Percentiles rank a stretch among this genome's conserved stretches.
These are phyloP conservation scores for Phanerodontia chrysosporium DNA, from an alignment of 768 basidiomycete species.

Conservation along the genomic window DNA sequence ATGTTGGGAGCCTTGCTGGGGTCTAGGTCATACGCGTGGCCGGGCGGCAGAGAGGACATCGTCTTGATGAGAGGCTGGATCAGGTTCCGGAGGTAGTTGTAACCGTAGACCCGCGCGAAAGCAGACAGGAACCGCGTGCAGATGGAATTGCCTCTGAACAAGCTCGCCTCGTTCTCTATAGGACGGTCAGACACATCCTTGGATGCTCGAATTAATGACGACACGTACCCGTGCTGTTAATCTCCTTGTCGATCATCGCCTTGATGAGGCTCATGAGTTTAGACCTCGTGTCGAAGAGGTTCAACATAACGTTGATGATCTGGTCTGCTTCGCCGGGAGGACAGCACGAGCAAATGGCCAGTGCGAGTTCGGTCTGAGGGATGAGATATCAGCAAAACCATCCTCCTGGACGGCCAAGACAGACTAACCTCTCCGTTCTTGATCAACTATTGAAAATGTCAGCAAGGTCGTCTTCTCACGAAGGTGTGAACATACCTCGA, in stretches of 20 bases:
- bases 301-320: conserved; percentile 81
- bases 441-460: conserved; percentile 47
- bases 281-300: conserved; percentile 77
- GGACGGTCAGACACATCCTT: neutral
- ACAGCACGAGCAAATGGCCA: conserved; percentile 87
- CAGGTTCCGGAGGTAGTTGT: conserved; percentile 81
- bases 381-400: neutral
- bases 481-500: conserved; percentile 33
- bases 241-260: conserved; percentile 81
- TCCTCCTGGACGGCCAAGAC: neutral
- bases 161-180: conserved; percentile 71
- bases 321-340: conserved; percentile 76
- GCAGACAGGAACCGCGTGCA: conserved; percentile 83
- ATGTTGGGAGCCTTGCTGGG: conserved; percentile 54
- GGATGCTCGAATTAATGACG: conserved; percentile 4
- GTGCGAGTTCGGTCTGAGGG: conserved; percentile 64
- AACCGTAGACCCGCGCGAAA: conserved; percentile 87
- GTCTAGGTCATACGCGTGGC: conserved; percentile 76
- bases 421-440: conserved; percentile 65
- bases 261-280: conserved; percentile 73
- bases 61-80: conserved; percentile 73
- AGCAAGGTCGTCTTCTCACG: too few species aligned
- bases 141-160: conserved; percentile 87
- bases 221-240: conserved; percentile 75
- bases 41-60: conserved; percentile 68